Percentiles rank a stretch among this genome's conserved stretches.
Evolutionary conservation across 1,284 basidiomycete species (phyloP).

Genomic region (Gomphus sp.): DNA sequence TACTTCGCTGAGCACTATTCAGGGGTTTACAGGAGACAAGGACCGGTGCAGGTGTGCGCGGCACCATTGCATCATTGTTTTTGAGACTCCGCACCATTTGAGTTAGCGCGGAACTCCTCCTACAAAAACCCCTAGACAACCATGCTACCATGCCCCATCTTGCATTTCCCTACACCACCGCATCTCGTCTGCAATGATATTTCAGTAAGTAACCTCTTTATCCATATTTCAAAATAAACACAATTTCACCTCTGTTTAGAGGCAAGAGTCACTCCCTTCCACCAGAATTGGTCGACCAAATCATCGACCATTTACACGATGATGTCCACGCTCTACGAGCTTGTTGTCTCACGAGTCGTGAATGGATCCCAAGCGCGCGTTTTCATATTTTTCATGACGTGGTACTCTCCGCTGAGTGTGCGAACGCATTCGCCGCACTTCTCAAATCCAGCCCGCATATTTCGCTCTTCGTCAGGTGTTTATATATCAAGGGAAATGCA

Average conservation of each 20-base stretch:
- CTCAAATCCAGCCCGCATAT: not conserved
- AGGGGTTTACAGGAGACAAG: no score
- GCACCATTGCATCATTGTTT: not conserved
- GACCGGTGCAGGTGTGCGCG: no score
- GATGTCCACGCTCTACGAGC: conserved; percentile 21
- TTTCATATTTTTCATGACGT: conserved; percentile 27
- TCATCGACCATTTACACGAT: conserved; percentile 28
- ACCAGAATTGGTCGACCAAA: conserved; percentile 27
- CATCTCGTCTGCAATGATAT: not conserved
- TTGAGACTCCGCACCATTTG: not conserved
- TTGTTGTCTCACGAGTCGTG: conserved; percentile 26
- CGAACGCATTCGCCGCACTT: not conserved
- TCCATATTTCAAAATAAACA: not conserved
- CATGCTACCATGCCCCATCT: not conserved
- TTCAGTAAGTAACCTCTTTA: not conserved
- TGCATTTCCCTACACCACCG: not conserved
- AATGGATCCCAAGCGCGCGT: conserved; percentile 27
- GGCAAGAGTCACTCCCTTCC: conserved; percentile 14
- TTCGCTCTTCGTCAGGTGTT: not conserved
- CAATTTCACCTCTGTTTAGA: not conserved
- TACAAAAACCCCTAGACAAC: not conserved
- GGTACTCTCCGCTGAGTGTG: conserved; percentile 5
- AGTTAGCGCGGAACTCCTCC: not conserved
- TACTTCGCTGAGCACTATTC: no score
- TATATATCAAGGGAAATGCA: not conserved